phyloP scores from a whole-genome alignment of 352 stramenopile genomes.

The Globisporangium mamillatum region DNA sequence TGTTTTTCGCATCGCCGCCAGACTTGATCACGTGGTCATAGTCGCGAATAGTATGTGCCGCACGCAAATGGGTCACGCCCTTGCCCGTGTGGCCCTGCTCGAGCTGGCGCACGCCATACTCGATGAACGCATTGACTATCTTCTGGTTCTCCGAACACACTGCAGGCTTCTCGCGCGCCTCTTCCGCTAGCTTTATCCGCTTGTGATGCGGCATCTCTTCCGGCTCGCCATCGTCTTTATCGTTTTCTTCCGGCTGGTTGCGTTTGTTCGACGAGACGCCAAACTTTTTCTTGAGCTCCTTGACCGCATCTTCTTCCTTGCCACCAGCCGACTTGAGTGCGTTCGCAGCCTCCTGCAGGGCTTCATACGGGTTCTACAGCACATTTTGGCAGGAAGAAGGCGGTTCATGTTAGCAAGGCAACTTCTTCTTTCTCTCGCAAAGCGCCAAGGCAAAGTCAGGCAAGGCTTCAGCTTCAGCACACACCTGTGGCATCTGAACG shows the following conservation, averaged over 20 bases:
- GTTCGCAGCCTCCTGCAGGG: conserved; percentile 26
- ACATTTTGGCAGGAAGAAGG: not conserved
- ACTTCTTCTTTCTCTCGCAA: not conserved
- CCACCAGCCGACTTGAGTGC: conserved; percentile 31
- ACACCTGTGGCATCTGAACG: conserved; percentile 34
- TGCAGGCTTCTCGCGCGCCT: conserved; percentile 44
- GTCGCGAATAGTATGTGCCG: conserved; percentile 56
- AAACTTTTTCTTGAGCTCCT: conserved; percentile 35
- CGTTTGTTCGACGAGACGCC: conserved; percentile 24
- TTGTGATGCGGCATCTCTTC: conserved; percentile 52
- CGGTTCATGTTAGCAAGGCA: not conserved
- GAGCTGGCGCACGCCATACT: conserved; percentile 60
- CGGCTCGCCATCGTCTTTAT: conserved; percentile 21
- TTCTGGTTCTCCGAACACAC: conserved; percentile 59
- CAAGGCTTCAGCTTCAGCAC: not conserved
- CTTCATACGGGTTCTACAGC: conserved; percentile 36
- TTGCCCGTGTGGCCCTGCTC: conserved; percentile 71
- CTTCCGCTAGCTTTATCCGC: conserved; percentile 50
- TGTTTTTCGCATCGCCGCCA: conserved; percentile 28
- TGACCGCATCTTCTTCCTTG: conserved; percentile 34
- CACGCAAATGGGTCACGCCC: conserved; percentile 62
- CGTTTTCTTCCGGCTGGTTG: conserved; percentile 4
- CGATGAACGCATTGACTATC: conserved; percentile 68
- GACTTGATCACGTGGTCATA: conserved; percentile 49
- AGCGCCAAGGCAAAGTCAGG: not conserved